phyloP scores from a whole-genome alignment of 176 grass and related monocot species.

The Oryza officinalis region DNA sequence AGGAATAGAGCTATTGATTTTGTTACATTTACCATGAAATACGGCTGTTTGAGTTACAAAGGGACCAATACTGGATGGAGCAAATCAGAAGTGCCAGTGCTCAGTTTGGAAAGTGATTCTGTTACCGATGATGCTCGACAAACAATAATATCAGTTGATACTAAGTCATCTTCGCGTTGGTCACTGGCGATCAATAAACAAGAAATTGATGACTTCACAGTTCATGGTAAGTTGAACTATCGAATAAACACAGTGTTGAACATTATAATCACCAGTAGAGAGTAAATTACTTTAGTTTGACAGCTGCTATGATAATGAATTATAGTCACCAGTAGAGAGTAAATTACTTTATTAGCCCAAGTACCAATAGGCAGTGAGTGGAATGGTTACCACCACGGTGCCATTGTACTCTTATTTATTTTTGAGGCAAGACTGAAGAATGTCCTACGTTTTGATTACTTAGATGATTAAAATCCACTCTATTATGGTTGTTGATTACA shows the following conservation, averaged over 20 bases:
- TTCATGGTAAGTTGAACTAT: slow-evolving; percentile 53
- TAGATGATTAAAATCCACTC: neutral
- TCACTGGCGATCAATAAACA: slow-evolving; percentile 78
- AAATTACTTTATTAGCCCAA: neutral
- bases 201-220: slow-evolving; percentile 70
- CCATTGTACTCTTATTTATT: neutral
- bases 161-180: slow-evolving; percentile 80
- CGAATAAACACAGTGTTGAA: neutral
- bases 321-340: neutral
- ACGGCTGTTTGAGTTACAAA: slow-evolving; percentile 82
- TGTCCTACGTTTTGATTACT: neutral
- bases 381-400: neutral
- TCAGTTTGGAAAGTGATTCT: slow-evolving; percentile 83
- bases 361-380: neutral
- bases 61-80: slow-evolving; percentile 64
- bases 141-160: slow-evolving; percentile 71
- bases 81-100: slow-evolving; percentile 63
- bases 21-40: slow-evolving; percentile 85
- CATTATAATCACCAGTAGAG: neutral
- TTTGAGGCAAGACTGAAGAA: neutral
- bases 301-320: neutral
- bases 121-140: slow-evolving; percentile 42
- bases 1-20: slow-evolving; percentile 68
- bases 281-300: neutral
- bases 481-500: neutral